Conservation (phyloP, 306 rosid species). For the Vachellia collinsii region DNA sequence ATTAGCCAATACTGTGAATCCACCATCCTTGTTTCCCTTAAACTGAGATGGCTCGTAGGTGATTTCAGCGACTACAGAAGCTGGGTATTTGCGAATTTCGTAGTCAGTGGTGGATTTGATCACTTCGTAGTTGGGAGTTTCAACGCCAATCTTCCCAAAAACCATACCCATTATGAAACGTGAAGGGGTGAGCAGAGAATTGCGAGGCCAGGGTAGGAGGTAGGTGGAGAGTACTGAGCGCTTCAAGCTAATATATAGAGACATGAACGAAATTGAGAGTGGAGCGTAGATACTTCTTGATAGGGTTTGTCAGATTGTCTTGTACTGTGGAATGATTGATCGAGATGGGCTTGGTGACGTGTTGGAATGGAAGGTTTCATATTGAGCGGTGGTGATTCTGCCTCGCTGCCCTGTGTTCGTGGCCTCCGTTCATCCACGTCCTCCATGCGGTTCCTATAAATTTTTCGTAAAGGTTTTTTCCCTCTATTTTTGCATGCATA, state of each 20-base stretch:
- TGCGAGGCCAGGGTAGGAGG: not conserved
- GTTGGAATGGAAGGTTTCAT: not conserved
- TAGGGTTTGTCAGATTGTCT: not conserved
- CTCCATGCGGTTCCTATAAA: not conserved
- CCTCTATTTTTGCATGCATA: not conserved
- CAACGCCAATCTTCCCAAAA: conserved; percentile 72
- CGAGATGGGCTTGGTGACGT: not conserved
- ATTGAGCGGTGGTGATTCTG: not conserved
- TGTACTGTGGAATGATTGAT: not conserved
- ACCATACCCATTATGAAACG: conserved; percentile 69
- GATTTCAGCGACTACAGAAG: conserved; percentile 72
- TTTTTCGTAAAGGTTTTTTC: too few relatives aligned
- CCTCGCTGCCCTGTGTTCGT: not conserved
- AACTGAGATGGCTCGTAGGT: conserved; percentile 76
- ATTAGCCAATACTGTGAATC: conserved; percentile 67
- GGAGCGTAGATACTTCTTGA: not conserved
- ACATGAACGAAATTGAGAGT: not conserved
- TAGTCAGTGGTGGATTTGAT: conserved; percentile 57
- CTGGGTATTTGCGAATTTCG: conserved; percentile 71
- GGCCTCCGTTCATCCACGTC: conserved; percentile 36
- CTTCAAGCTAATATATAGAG: conserved; percentile 19
- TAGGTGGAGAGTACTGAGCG: not conserved
- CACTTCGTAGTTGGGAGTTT: conserved; percentile 61
- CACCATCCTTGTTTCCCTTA: conserved; percentile 83
- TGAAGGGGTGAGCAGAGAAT: not conserved